phyloP scores from a whole-genome alignment of 371 early-diverging fungal genomes.

The Mortierella sp. region DNA sequence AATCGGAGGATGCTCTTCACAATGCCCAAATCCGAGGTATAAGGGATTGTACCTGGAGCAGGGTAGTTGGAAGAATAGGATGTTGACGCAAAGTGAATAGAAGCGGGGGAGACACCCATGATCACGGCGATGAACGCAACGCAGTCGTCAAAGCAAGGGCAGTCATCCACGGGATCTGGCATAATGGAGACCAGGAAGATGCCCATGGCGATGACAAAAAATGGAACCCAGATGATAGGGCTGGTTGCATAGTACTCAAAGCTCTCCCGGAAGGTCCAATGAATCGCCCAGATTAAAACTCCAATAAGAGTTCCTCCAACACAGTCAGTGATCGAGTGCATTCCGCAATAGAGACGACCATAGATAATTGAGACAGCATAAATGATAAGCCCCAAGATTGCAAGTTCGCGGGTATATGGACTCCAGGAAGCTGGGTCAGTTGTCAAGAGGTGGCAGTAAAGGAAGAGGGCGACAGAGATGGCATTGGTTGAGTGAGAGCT shows the following conservation, averaged over 20 bases:
- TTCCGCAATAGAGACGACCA: conserved; percentile 81
- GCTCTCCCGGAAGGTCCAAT: conserved; percentile 67
- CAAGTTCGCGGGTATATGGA: conserved; percentile 56
- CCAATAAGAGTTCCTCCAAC: conserved; percentile 77
- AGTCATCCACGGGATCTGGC: conserved; percentile 82
- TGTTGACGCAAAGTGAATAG: conserved; percentile 56
- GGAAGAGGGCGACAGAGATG: conserved; percentile 74
- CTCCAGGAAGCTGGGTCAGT: conserved; percentile 45
- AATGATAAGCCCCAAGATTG: conserved; percentile 59
- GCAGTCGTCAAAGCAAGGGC: conserved; percentile 87
- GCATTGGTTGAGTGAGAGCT: conserved; percentile 86
- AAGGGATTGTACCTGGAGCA: conserved; percentile 59
- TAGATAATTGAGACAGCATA: conserved; percentile 78
- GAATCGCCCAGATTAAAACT: conserved; percentile 64
- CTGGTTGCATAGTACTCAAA: conserved; percentile 65
- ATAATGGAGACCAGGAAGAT: conserved; percentile 68
- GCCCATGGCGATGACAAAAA: conserved; percentile 29
- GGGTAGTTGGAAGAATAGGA: conserved; percentile 57
- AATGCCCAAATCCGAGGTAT: conserved; percentile 55
- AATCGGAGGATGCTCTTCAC: conserved; percentile 60
- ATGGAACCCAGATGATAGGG: conserved; percentile 64
- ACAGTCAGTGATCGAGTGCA: conserved; percentile 83
- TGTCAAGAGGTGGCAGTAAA: conserved; percentile 63
- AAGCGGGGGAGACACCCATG: conserved; percentile 76
- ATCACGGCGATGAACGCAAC: conserved; percentile 81